Conservation (phyloP, 2,329 filamentous ascomycete genomes). For the Ceratocystis alfenasii region DNA sequence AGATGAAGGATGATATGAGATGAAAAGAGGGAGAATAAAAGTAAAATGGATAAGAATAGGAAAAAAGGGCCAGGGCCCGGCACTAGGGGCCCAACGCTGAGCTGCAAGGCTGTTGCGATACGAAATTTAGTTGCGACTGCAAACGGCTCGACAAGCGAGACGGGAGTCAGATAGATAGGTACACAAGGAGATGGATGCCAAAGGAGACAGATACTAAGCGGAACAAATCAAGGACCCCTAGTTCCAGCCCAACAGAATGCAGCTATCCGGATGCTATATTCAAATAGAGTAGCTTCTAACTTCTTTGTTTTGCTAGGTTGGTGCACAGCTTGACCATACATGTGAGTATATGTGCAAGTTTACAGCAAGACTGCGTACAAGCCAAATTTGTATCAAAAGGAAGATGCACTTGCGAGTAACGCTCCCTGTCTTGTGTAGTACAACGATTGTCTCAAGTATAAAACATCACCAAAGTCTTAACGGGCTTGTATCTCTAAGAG, state of each 20-base stretch:
- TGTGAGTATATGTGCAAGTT: background rate
- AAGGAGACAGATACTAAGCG: background rate
- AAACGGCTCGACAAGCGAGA: background rate
- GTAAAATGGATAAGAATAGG: background rate
- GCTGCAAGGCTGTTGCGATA: background rate
- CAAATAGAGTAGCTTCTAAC: background rate
- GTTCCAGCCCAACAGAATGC: background rate
- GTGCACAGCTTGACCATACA: background rate
- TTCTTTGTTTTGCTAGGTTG: background rate
- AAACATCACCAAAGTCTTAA: background rate
- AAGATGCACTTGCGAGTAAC: background rate
- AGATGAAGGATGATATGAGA: background rate
- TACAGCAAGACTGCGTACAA: background rate
- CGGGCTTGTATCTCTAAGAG: background rate
- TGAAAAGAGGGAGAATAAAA: background rate
- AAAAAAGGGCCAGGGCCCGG: background rate
- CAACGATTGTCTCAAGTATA: slow-evolving; percentile 3
- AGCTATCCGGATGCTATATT: background rate
- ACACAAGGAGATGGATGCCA: background rate
- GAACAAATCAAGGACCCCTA: background rate
- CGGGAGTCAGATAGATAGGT: background rate
- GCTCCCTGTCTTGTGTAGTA: background rate
- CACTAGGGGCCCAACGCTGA: background rate
- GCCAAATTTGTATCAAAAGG: background rate
- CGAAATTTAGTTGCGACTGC: background rate